phyloP scores from a whole-genome alignment of 371 early-diverging fungal genomes.

The Syncephalis fuscata region DNA sequence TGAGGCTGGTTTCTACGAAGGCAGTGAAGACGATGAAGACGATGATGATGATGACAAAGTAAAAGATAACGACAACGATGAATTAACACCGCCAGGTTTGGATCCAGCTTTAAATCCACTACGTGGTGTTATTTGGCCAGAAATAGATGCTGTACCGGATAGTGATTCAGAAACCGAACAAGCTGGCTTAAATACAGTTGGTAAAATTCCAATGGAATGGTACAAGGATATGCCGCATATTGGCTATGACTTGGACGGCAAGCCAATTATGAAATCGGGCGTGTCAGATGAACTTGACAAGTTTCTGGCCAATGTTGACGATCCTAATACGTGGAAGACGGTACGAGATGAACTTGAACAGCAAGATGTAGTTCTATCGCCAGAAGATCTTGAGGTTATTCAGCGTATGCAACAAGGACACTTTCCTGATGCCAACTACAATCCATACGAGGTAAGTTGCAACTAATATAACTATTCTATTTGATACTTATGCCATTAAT shows the following conservation, averaged over 20 bases:
- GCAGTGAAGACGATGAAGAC: conserved; percentile 12
- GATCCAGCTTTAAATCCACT: neutral
- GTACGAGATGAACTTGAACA: conserved; percentile 66
- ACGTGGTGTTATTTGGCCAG: conserved; percentile 19
- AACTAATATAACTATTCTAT: no score
- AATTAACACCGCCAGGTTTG: conserved; percentile 10
- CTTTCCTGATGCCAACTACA: conserved; percentile 65
- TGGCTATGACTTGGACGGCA: conserved; percentile 89
- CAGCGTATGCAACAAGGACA: conserved; percentile 61
- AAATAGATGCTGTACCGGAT: conserved; percentile 83
- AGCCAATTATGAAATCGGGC: conserved; percentile 75
- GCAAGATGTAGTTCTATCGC: conserved; percentile 62
- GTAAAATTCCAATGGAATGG: conserved; percentile 92
- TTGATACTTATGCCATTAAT: neutral
- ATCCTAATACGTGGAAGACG: conserved; percentile 81
- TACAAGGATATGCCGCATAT: conserved; percentile 92
- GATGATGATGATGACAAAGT: conserved; percentile 10
- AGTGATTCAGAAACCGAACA: conserved; percentile 85
- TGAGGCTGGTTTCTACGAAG: conserved; percentile 13
- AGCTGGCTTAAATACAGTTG: conserved; percentile 57
- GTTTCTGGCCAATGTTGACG: conserved; percentile 81
- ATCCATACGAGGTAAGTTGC: conserved; percentile 63
- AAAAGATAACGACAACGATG: conserved; percentile 17
- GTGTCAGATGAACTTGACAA: conserved; percentile 80
- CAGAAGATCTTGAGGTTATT: conserved; percentile 83